These are phyloP conservation scores for Achaetomium macrosporum DNA, from an alignment of 2,329 filamentous ascomycete species.

Conservation along the genomic window DNA sequence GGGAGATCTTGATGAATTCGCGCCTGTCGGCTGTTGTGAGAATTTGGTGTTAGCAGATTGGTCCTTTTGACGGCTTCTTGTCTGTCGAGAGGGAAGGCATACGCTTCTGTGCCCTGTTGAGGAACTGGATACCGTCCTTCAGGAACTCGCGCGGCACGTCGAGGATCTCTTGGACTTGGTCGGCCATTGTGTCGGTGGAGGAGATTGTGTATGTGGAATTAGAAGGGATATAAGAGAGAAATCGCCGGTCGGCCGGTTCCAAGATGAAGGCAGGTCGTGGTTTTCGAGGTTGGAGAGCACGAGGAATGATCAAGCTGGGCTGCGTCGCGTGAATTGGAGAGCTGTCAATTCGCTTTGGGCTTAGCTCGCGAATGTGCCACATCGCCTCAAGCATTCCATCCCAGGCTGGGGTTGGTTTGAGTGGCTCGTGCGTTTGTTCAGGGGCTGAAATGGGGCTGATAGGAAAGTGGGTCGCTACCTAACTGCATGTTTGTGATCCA, in stretches of 20 bases:
- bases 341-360: constrained; percentile 18
- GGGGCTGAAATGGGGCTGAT: constrained; percentile 10
- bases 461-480: background rate
- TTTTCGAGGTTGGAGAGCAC: background rate
- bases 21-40: constrained; percentile 24
- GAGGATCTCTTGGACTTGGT: constrained; percentile 64
- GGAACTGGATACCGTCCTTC: constrained; percentile 56
- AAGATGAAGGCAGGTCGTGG: background rate
- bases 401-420: background rate
- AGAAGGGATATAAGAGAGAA: background rate
- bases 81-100: constrained; percentile 23
- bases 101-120: constrained; percentile 59
- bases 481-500: too few species aligned
- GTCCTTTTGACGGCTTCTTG: background rate
- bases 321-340: constrained; percentile 20
- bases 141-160: constrained; percentile 64
- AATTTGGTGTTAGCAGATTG: constrained; percentile 11
- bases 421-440: constrained; percentile 10
- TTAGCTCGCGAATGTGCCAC: constrained; percentile 24
- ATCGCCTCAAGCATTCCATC: constrained; percentile 22
- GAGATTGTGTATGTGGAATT: background rate
- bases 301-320: background rate
- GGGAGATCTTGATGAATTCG: constrained; percentile 48
- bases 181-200: constrained; percentile 46
- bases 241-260: background rate